Evolutionary conservation across 2,329 filamentous ascomycete genomes (phyloP).

Genomic region (Didymosphaeria variabile): DNA sequence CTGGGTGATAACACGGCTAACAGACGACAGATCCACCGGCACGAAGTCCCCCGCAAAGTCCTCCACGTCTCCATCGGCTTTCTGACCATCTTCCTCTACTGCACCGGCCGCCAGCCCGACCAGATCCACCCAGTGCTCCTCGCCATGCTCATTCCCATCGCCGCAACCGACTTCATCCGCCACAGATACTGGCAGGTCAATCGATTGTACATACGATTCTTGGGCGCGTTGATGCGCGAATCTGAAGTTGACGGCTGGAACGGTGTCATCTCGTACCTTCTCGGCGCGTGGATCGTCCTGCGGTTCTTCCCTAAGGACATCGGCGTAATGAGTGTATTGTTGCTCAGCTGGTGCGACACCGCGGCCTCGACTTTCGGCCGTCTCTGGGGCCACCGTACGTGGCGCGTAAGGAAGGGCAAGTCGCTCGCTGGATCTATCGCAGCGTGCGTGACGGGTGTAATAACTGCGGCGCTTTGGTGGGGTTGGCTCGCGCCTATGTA

Average conservation of each 20-base stretch:
- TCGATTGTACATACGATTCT: slow-evolving; percentile 79
- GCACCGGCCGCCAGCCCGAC: slow-evolving; percentile 76
- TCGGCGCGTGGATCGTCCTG: slow-evolving; percentile 87
- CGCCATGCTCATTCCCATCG: slow-evolving; percentile 81
- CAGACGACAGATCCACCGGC: slow-evolving; percentile 72
- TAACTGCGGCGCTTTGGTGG: slow-evolving; percentile 87
- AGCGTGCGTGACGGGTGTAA: slow-evolving; percentile 82
- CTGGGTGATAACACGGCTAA: slow-evolving; percentile 25
- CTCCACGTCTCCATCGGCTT: slow-evolving; percentile 98
- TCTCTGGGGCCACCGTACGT: slow-evolving; percentile 88
- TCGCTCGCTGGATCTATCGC: slow-evolving; percentile 88
- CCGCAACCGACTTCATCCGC: slow-evolving; percentile 80
- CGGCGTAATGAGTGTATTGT: slow-evolving; percentile 84
- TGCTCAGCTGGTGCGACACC: slow-evolving; percentile 98
- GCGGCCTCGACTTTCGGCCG: slow-evolving; percentile 94
- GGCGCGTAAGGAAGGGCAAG: slow-evolving; percentile 84
- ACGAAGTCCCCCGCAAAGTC: slow-evolving; percentile 93
- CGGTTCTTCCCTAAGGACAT: slow-evolving; percentile 93
- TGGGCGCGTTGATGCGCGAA: slow-evolving; percentile 96
- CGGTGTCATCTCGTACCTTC: slow-evolving; percentile 94
- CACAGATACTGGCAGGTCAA: slow-evolving; percentile 86
- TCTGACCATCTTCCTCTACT: slow-evolving; percentile 86
- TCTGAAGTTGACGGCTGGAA: slow-evolving; percentile 95
- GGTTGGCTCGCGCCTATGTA: slow-evolving; percentile 76
- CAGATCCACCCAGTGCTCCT: slow-evolving; percentile 87